Evolutionary conservation across 768 basidiomycete species (phyloP), one percentile per base, ranked within the genome.

Genomic region (Boletus reticuloceps): DNA sequence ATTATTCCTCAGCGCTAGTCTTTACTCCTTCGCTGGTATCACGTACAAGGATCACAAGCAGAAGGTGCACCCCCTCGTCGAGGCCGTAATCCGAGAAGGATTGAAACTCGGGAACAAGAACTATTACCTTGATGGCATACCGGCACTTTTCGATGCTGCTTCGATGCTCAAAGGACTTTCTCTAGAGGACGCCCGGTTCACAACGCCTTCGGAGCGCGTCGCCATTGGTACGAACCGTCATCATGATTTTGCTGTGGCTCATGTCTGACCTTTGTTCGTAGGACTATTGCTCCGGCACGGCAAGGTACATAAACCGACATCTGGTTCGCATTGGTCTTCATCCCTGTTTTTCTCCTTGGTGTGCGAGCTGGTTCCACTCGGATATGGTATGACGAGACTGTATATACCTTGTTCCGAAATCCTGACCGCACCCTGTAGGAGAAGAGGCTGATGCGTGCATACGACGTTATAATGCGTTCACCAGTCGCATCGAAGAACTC

Each of bases 91-190:
- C 34, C 81, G 89, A 46, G 91, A 96, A 45, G 89, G 90, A 7
- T 71, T 97, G 54, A 98, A 95, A 69, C 77, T 93, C 27, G 91
- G 91, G 11, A 77, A 79, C 19, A 87, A 89, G 62, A 83, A 88
- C 58, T 85, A 90, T 64, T 91, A 83, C 58, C 71, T 89, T 17
- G 89, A 88, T 64, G 92, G 89, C 19, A 82, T 90, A 42, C 89
- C 88, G 4, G 71, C 76, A 1, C 76, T 89, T 3, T 92, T 86
- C 66, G 67, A 73, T 16, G 86, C 85, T 7, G 75, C 79, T 1
- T 50, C 66, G 9, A 50, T 82, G 16, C 55, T 87, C 16, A 64
- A 65, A 48, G 63, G 63, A 16, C 46, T 70, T 22, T 67, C 71
- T 5, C 61, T 75, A 39, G 65, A 66, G 39, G 61, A 66, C 36